phyloP scores from a whole-genome alignment of 2,329 filamentous ascomycete species.

The Paecilomyces niveus region DNA sequence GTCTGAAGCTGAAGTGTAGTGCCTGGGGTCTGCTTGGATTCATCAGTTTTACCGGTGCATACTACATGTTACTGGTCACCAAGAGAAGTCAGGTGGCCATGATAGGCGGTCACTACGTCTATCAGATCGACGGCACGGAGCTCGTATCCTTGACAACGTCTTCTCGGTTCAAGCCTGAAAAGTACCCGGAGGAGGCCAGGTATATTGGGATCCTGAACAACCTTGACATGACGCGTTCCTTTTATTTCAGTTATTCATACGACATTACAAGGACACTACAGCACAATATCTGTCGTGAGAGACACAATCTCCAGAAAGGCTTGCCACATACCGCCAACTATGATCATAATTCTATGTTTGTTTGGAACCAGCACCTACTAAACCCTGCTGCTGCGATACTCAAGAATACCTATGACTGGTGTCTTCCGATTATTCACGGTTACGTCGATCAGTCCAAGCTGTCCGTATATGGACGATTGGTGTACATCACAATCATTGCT shows the following conservation, averaged over 20 bases:
- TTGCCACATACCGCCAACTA: slow-evolving; percentile 57
- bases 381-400: slow-evolving; percentile 64
- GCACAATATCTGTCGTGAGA: slow-evolving; percentile 79
- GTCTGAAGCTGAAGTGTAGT: slow-evolving; percentile 79
- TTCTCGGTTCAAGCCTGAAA: slow-evolving; percentile 66
- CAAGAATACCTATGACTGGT: slow-evolving; percentile 88
- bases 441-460: slow-evolving; percentile 88
- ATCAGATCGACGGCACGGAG: slow-evolving; percentile 91
- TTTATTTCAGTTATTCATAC: slow-evolving; percentile 98
- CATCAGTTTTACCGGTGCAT: slow-evolving; percentile 88
- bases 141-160: slow-evolving; percentile 77
- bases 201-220: slow-evolving; percentile 87
- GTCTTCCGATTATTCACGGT: slow-evolving; percentile 87
- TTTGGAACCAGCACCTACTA: slow-evolving; percentile 91
- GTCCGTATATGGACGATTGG: slow-evolving; percentile 77
- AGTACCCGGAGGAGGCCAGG: slow-evolving; percentile 80
- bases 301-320: slow-evolving; percentile 62
- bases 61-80: slow-evolving; percentile 95
- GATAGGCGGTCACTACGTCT: slow-evolving; percentile 92
- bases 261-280: slow-evolving; percentile 89
- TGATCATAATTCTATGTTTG: slow-evolving; percentile 93
- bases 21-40: slow-evolving; percentile 94
- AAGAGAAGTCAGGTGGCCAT: slow-evolving; percentile 95
- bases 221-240: slow-evolving; percentile 80
- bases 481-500: slow-evolving; percentile 91